Evolutionary conservation across 768 basidiomycete genomes (phyloP), one percentile per base, ranked within the genome.

Genomic region (Sporobolomyces phaffii): DNA sequence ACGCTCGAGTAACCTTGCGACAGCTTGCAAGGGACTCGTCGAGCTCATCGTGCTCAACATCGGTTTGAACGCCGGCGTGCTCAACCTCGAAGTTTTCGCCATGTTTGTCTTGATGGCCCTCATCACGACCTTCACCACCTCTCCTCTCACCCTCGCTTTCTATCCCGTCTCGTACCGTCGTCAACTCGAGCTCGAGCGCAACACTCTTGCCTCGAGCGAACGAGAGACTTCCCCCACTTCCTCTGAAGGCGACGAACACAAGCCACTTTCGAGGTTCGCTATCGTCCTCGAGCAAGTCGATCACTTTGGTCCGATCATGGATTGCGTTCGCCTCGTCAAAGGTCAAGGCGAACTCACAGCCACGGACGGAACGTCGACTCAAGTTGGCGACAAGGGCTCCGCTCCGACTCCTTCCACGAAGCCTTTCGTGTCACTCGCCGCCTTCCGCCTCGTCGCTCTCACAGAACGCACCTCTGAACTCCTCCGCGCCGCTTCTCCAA

Each of bases 41-140:
- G 91, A 93, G 77, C 84, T 93, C 29, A 92, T 96, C 70, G 91
- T 92, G 11, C 83, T 93, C 74, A 96, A 96, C 75, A 85, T 93
- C 69, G 91, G 91, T 54, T 81, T 89, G 11, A 77, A 81, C 66
- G 89, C 89, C 78, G 17, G 85, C 0, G 91, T 96, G 54, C 80
- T 98, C 36, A 78, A 80, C 73, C 73, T 31, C 11, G 76, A 34
- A 81, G 84, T 52, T 82, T 87, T 15, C 91, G 93, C 80, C 13
- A 73, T 73, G 33, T 68, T 73, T 29, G 70, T 72, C 48, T 5
- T 54, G 29, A 71, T 71, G 69, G 69, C 69, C 6, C 43, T 67
- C 47, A 22, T 58, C 56, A 58, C 22, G 50, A 91, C 90, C 1
- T 86, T 89, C 79, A 82, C 88, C 64, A 92, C 90, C 5, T 91